Base-by-base conservation (phyloP, 768 basidiomycete species). In the Boletus speciosus region DNA sequence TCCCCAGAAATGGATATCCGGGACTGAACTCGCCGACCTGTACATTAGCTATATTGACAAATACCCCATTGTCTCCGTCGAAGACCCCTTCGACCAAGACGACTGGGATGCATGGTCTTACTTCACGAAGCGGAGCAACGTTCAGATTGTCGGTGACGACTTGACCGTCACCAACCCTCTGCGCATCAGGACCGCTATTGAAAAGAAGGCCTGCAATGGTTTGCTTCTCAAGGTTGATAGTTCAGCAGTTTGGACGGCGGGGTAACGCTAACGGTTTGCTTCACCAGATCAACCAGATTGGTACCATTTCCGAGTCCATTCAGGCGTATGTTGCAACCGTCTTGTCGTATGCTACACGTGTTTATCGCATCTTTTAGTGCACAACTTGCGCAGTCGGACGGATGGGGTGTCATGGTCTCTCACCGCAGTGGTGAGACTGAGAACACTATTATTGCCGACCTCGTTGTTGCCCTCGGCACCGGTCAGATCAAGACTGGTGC, bases 31-130 rank as follows among this genome's bases (percentile, higher is more conserved):
- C 66, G 96, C 93, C 23, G 90, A 94, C 48, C 78, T 95, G 66
- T 99, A 98, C 81, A 72, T 93, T 61, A 67, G 78, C 64, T 91
- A 92, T 71, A 75, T 89, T 70, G 80, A 92, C 75, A 88, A 95
- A 76, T 98, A 98, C 80, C 94, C 95, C 56, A 98, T 98, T 61
- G 83, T 92, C 53, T 94, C 93, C 32, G 82, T 95, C 63, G 94
- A 96, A 77, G 97, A 99, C 73, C 96, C 97, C 72, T 99, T 99
- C 76, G 96, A 98, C 75, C 95, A 99, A 79, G 97, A 99, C 71
- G 97, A 99, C 78, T 98, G 93, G 93, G 93, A 93, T 71, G 93
- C 94, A 39, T 99, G 97, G 97, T 77, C 84, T 36, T 86, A 93
- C 79, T 92, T 98, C 77, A 97, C 90, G 64, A 74, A 77, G 64